A percentile compares a stretch with the other conserved stretches of the same genome.
phyloP scores from a whole-genome alignment of 345 rosid species.

The Erysimum cheiranthoides region DNA sequence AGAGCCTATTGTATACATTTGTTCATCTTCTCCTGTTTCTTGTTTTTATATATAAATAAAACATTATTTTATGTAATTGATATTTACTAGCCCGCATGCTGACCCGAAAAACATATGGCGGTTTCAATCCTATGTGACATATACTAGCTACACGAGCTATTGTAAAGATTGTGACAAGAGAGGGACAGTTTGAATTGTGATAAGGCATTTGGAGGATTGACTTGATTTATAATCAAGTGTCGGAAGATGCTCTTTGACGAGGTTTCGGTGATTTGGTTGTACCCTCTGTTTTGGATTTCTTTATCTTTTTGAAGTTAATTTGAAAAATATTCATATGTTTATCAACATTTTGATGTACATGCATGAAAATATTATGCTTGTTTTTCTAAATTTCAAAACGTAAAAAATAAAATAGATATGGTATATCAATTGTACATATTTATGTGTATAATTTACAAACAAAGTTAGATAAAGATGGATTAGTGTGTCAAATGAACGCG shows the following conservation, averaged over 20 bases:
- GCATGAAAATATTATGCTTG: not conserved
- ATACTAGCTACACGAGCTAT: not conserved
- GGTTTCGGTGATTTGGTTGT: not conserved
- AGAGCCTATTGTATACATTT: constrained; percentile 2
- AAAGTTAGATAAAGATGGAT: not conserved
- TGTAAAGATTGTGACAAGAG: not conserved
- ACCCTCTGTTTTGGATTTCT: not conserved
- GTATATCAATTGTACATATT: not conserved
- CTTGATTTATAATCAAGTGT: not conserved
- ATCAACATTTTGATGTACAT: not conserved
- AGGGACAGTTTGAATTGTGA: not conserved
- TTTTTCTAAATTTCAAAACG: not conserved
- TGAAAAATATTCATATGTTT: not conserved
- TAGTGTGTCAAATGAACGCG: not conserved
- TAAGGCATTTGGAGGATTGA: not conserved
- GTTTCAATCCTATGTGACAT: not conserved
- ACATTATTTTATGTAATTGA: constrained; percentile 15
- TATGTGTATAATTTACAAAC: not conserved
- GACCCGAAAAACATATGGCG: not conserved
- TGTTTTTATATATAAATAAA: constrained; percentile 21
- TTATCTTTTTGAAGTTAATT: not conserved
- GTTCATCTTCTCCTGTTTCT: not conserved
- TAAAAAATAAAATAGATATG: not conserved
- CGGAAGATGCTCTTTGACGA: not conserved
- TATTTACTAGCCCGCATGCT: not conserved